Conservation (phyloP, 2,329 filamentous ascomycete species). For the Coleophoma cylindrospora region DNA sequence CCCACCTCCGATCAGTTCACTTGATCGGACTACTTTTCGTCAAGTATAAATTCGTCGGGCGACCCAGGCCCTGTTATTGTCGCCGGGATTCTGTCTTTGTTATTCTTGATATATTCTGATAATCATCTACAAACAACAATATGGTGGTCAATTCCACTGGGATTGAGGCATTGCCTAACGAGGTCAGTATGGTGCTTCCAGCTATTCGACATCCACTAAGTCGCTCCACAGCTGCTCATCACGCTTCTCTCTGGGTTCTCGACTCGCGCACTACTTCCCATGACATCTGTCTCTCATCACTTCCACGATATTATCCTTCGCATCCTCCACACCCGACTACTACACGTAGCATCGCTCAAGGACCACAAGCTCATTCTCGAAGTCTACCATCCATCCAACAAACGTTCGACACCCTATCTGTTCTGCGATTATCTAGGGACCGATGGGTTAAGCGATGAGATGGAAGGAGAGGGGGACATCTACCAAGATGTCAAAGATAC, state of each 20-base stretch:
- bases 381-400: conserved; percentile 69
- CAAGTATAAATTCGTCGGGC: too few relatives aligned
- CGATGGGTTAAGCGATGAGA: conserved; percentile 29
- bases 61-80: background rate
- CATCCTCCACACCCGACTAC: conserved; percentile 59
- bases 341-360: conserved; percentile 47
- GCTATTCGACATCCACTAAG: background rate
- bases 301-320: conserved; percentile 59
- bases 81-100: conserved; percentile 6
- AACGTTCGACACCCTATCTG: conserved; percentile 63
- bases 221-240: conserved; percentile 40
- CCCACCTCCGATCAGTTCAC: too few relatives aligned
- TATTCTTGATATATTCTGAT: conserved; percentile 5
- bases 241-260: conserved; percentile 42
- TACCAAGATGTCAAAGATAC: conserved; percentile 31
- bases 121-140: conserved; percentile 6
- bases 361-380: conserved; percentile 70
- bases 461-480: conserved; percentile 30
- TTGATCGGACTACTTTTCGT: too few relatives aligned
- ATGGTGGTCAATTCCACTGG: conserved; percentile 9
- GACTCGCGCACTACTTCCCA: conserved; percentile 46
- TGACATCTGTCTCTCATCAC: conserved; percentile 55
- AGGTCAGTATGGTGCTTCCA: conserved; percentile 9
- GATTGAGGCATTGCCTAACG: conserved; percentile 17
- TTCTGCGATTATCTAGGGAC: conserved; percentile 65